These are phyloP conservation scores for Heliosperma pusillum DNA, from an alignment of 148 eudicot genomes.

Conservation along the genomic window DNA sequence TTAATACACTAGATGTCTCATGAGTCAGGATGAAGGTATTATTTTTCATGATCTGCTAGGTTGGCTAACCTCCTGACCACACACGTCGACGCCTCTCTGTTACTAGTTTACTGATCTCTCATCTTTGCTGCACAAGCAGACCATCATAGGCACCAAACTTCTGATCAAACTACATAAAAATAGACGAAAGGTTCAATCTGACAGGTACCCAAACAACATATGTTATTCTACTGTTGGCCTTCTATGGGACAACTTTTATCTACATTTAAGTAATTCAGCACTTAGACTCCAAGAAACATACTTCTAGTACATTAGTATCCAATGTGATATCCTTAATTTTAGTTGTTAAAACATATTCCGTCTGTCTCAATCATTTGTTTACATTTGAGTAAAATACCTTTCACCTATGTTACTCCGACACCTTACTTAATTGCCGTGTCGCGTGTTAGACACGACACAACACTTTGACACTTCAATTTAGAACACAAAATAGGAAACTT, in stretches of 20 bases:
- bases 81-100: neutral
- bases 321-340: neutral
- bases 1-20: neutral
- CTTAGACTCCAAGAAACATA: slow-evolving; percentile 7
- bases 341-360: slow-evolving; percentile 1
- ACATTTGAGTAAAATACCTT: no score
- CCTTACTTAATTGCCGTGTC: no score
- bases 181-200: neutral
- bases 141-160: slow-evolving; percentile 3
- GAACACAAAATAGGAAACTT: no score
- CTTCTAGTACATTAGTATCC: neutral
- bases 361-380: no score
- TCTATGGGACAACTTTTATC: slow-evolving; percentile 17
- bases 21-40: slow-evolving; percentile 8
- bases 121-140: neutral
- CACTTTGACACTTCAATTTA: no score
- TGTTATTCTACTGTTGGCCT: slow-evolving; percentile 12
- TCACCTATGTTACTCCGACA: no score
- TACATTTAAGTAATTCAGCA: slow-evolving; percentile 17
- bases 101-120: no score
- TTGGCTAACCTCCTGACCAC: slow-evolving; percentile 9
- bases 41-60: slow-evolving; percentile 12
- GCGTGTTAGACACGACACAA: no score
- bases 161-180: slow-evolving; percentile 5
- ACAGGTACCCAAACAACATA: slow-evolving; percentile 10